These are phyloP conservation scores for Acanthamoeba royreba DNA, from an alignment of 208 protist genomes.

Conservation along the genomic window DNA sequence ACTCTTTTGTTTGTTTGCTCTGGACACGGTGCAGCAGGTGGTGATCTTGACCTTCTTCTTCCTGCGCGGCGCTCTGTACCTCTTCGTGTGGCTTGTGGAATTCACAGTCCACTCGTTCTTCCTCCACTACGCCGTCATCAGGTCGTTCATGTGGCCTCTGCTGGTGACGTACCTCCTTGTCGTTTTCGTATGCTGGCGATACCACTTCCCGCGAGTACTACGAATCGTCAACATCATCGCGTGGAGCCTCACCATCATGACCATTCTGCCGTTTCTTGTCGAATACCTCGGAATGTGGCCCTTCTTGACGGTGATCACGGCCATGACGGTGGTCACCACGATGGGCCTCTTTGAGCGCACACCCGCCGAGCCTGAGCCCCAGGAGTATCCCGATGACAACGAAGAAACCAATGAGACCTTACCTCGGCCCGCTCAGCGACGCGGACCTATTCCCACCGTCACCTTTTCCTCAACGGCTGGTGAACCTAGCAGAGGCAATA, in stretches of 20 bases:
- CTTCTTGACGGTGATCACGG: neutral
- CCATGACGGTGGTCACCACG: neutral
- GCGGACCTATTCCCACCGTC: too few relatives aligned
- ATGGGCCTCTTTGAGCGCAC: neutral
- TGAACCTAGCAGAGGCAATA: too few relatives aligned
- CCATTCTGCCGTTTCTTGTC: neutral
- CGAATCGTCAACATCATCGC: neutral
- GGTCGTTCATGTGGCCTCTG: neutral
- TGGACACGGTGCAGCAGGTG: conserved; percentile 5
- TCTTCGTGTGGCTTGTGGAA: neutral
- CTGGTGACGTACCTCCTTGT: neutral
- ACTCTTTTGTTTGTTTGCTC: neutral
- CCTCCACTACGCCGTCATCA: neutral
- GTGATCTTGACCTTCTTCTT: neutral
- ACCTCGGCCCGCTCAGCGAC: too few relatives aligned
- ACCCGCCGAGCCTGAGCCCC: neutral
- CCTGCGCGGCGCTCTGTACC: neutral
- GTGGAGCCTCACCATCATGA: neutral
- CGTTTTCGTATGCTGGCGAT: neutral
- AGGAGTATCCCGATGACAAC: too few relatives aligned
- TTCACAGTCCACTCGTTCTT: neutral
- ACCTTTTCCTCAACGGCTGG: too few relatives aligned
- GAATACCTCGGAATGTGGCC: neutral
- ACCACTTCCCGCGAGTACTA: neutral
- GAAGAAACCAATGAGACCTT: neutral